Base-by-base conservation (phyloP, 1,284 basidiomycete genomes). In the Rhodofomes roseus region DNA sequence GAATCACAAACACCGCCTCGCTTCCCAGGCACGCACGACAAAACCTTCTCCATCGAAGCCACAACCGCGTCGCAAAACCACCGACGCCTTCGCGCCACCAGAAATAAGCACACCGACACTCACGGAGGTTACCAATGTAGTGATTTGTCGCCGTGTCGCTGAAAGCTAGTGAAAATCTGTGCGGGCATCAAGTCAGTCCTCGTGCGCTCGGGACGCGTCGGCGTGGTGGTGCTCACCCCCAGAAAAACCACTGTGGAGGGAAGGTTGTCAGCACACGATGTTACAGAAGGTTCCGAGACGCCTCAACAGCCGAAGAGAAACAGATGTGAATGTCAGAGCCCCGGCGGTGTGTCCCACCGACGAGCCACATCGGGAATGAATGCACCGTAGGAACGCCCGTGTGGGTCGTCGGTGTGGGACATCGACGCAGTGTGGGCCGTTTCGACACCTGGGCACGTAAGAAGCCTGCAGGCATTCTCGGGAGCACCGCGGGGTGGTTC, bases 171-270 rank as follows among this genome's bases (percentile, higher is more conserved):
- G 78, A 80, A 69, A 74, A 79, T 11, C 73, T 72, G 46, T 29
- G 5, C 14, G 14, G 46, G 58, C 12, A 40, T n/a, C 31, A n/a
- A n/a, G 31, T 34, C 31, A 5, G 31, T 20, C 16, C 41, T 9
- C n/a, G 46, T 6, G 5, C 4, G 16, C 14, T 18, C 18, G n/a
- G n/a, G n/a, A n/a, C n/a, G n/a, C 23, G 6, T 27, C 4, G 12
- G 20, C 14, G 23, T 6, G 46, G 8, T 18, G 9, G 14, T 22
- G 46, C 70, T 66, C 52, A 73, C 71, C 75, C 76, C 76, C 81
- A 81, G 69, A 84, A 81, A 73, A 79, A 78, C 77, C 77, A 79
- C 74, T 78, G 61, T 6, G 6, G 44, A 1, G 43, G 14, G 0
- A 5, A 27, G 36, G 51, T 14, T 9, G 23, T 37, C 34, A 58